A percentile compares a stretch with the other conserved stretches of the same genome.
phyloP scores from a whole-genome alignment of 179 eudicot genomes.

The Carnegiea gigantea region DNA sequence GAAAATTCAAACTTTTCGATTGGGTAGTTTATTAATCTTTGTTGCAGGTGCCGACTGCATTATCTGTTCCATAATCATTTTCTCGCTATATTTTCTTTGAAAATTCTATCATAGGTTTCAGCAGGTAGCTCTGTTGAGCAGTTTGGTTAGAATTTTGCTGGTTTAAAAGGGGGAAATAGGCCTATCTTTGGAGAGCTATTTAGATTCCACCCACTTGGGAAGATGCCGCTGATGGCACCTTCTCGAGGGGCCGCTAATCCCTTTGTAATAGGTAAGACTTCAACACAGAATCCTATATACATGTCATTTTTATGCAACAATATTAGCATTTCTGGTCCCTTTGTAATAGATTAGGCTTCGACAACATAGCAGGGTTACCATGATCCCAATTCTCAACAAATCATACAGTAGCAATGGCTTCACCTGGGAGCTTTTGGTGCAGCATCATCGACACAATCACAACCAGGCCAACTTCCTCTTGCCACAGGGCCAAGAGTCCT shows the following conservation, averaged over 20 bases:
- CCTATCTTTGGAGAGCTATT: conserved; percentile 53
- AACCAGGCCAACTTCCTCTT: conserved; percentile 57
- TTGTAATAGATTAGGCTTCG: conserved; percentile 69
- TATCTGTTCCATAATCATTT: conserved; percentile 12
- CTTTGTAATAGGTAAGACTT: too few relatives aligned
- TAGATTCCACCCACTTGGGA: conserved; percentile 60
- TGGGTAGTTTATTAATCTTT: conserved; percentile 21
- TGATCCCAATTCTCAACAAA: conserved; percentile 59
- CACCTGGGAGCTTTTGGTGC: conserved; percentile 67
- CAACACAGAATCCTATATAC: conserved; percentile 70
- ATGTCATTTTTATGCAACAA: conserved; percentile 88
- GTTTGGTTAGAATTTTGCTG: conserved; percentile 12
- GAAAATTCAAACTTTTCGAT: conserved; percentile 26
- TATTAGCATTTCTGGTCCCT: conserved; percentile 76
- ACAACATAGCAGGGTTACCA: conserved; percentile 58
- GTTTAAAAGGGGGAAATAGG: conserved; percentile 29
- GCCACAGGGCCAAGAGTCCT: conserved; percentile 44
- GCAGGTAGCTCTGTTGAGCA: conserved; percentile 18
- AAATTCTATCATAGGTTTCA: conserved; percentile 24
- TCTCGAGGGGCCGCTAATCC: conserved; percentile 47
- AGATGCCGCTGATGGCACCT: conserved; percentile 62
- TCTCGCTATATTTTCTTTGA: conserved; percentile 16
- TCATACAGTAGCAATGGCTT: conserved; percentile 39
- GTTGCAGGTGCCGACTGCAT: not conserved
- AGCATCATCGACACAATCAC: conserved; percentile 49